Conservation (phyloP, 2,329 filamentous ascomycete genomes). For the Penicillium rolfsii region DNA sequence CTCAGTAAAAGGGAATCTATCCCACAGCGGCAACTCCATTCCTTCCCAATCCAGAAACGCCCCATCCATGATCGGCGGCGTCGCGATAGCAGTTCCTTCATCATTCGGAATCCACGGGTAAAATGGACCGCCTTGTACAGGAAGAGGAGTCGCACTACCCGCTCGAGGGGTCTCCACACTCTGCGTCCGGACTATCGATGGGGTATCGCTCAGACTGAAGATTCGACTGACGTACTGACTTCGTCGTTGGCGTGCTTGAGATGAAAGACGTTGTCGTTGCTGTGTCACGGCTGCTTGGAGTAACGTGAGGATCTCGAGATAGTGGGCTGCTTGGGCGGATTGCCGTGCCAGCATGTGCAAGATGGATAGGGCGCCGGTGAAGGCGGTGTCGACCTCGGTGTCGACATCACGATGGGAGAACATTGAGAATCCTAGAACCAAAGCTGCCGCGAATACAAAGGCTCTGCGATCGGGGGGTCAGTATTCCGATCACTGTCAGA, state of each 20-base stretch:
- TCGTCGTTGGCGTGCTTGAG: constrained; percentile 34
- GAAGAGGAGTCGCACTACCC: constrained; percentile 7
- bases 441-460: constrained; percentile 60
- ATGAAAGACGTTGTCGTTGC: constrained; percentile 41
- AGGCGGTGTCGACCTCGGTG: constrained; percentile 47
- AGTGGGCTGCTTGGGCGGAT: constrained; percentile 61
- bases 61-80: constrained; percentile 22
- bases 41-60: constrained; percentile 37
- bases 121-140: constrained; percentile 12
- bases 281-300: constrained; percentile 52
- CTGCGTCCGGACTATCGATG: constrained; percentile 16
- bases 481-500: background rate
- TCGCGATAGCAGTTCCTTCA: constrained; percentile 16
- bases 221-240: constrained; percentile 44
- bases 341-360: constrained; percentile 53
- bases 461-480: constrained; percentile 41
- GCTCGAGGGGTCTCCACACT: constrained; percentile 6
- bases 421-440: constrained; percentile 61
- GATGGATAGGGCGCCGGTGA: constrained; percentile 55
- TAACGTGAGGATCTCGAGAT: constrained; percentile 58
- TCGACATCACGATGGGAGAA: constrained; percentile 55
- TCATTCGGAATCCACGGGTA: constrained; percentile 25
- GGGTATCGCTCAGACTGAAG: constrained; percentile 35
- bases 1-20: constrained; percentile 41
- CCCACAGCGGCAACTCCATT: constrained; percentile 41